Percentiles rank a stretch among this genome's conserved stretches.
phyloP scores from a whole-genome alignment of 2,329 filamentous ascomycete species.

The Penicillium digitatum region DNA sequence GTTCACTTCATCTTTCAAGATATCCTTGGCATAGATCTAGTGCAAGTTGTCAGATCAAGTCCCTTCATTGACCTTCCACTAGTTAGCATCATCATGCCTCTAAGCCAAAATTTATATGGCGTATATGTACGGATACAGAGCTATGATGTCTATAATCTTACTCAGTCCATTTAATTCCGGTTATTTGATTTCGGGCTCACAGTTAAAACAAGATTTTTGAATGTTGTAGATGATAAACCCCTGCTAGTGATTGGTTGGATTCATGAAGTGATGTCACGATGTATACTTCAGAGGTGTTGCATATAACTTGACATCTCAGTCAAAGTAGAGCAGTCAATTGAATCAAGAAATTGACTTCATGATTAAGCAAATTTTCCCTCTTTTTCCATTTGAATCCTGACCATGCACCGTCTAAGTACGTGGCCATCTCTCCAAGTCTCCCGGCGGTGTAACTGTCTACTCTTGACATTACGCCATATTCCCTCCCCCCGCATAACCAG shows the following conservation, averaged over 20 bases:
- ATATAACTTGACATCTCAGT: neutral
- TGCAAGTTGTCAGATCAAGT: too few relatives aligned
- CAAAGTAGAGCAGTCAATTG: neutral
- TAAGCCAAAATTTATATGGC: too few relatives aligned
- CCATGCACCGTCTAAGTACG: neutral
- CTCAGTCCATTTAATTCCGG: too few relatives aligned
- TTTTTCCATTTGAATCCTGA: neutral
- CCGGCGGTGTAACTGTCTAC: constrained; percentile 2
- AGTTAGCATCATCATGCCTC: too few relatives aligned
- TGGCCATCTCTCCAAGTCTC: neutral
- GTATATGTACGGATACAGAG: too few relatives aligned
- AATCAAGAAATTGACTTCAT: neutral
- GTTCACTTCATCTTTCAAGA: too few relatives aligned
- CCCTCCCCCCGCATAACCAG: neutral
- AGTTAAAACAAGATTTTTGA: neutral
- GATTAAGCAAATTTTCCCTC: neutral
- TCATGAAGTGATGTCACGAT: constrained; percentile 19
- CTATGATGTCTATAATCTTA: too few relatives aligned
- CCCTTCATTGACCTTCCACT: too few relatives aligned
- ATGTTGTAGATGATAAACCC: constrained; percentile 13
- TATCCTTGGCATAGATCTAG: too few relatives aligned
- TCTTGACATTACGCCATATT: constrained; percentile 9
- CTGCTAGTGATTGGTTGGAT: constrained; percentile 12
- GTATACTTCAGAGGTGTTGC: neutral
- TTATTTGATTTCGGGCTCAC: too few relatives aligned